Base-by-base conservation (phyloP, 2,329 filamentous ascomycete genomes). In the Ascochyta rabiei region DNA sequence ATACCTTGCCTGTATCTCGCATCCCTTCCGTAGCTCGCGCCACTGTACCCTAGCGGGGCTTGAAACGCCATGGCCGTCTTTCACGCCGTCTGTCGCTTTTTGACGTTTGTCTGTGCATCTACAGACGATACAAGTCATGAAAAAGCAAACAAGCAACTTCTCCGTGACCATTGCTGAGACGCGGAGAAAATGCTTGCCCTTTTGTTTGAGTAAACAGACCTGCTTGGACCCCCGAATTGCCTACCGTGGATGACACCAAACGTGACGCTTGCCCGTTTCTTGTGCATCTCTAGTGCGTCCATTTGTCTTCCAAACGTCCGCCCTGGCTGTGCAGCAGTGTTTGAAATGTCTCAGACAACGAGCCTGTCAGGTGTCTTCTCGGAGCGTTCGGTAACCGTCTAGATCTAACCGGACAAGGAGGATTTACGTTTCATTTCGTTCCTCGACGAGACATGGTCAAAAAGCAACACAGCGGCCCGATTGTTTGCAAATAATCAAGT, bases 1-100 rank as follows among this genome's bases (percentile, higher is more conserved):
- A 56, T 68, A 64, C 66, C 69, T 68, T 67, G 66, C 62, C 53
- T 47, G 62, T 65, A 69, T 71, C 68, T 67, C 63, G 67, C 70
- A 72, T 73, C 65, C 69, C 68, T 69, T 70, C 71, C 68, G 64
- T 63, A 67, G 49, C 68, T 62, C 57, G 64, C 70, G 67, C 67
- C 68, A 67, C 70, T 59, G 52, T 56, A 53, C 60, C 65, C 57
- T 61, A 60, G 64, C 62, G 42, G 48, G 56, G 57, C 61, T 63
- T 65, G 67, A 71, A 68, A 70, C 70, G 69, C 69, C 67, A 68
- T 70, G 64, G 52, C 70, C 60, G 59, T 62, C 60, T 57, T 57
- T 62, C 53, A 59, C 52, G 53, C 57, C 52, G 41, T 59, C 52
- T 51, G 37, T 57, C 53, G 45, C 46, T 42, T 26, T 38, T 53